Percentiles rank a stretch among this genome's conserved stretches.
Evolutionary conservation across 805 yeast species (phyloP).

Genomic region (Ogataea sp.): DNA sequence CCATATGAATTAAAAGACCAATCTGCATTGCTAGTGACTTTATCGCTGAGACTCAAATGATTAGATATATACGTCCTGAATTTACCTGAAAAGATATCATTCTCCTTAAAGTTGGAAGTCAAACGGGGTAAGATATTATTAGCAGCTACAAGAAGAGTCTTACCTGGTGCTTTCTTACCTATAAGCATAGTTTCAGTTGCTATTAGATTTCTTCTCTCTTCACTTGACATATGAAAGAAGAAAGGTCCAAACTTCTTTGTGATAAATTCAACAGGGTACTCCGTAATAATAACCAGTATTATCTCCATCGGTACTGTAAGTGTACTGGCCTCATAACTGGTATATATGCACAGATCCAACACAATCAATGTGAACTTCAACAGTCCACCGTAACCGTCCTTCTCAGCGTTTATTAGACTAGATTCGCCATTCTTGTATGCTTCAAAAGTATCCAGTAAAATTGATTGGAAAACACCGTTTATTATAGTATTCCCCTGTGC

Average conservation of each 20-base stretch:
- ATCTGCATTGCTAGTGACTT: constrained; percentile 17
- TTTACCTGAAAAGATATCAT: constrained; percentile 16
- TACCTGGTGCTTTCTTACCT: constrained; percentile 26
- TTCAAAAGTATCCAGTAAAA: not conserved
- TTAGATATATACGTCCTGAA: constrained; percentile 15
- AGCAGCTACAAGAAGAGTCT: constrained; percentile 20
- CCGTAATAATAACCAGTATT: constrained; percentile 14
- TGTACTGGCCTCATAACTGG: constrained; percentile 5
- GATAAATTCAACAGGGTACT: constrained; percentile 13
- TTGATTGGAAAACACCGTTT: not conserved
- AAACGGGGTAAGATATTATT: constrained; percentile 17
- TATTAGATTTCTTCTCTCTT: constrained; percentile 12
- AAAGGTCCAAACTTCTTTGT: constrained; percentile 13
- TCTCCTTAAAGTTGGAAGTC: constrained; percentile 10
- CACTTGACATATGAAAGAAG: constrained; percentile 7
- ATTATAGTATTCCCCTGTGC: not conserved
- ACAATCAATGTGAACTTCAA: constrained; percentile 8
- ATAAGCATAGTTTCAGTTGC: constrained; percentile 16
- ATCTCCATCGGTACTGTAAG: constrained; percentile 19
- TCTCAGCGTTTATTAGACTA: not conserved
- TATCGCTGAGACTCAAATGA: constrained; percentile 23
- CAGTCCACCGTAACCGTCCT: too few species aligned
- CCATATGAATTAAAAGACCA: constrained; percentile 11
- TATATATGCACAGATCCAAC: constrained; percentile 15
- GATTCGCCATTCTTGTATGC: not conserved